A percentile compares a stretch with the other conserved stretches of the same genome.
Conservation (phyloP, 352 stramenopile genomes). For the Globisporangium nodosum region DNA sequence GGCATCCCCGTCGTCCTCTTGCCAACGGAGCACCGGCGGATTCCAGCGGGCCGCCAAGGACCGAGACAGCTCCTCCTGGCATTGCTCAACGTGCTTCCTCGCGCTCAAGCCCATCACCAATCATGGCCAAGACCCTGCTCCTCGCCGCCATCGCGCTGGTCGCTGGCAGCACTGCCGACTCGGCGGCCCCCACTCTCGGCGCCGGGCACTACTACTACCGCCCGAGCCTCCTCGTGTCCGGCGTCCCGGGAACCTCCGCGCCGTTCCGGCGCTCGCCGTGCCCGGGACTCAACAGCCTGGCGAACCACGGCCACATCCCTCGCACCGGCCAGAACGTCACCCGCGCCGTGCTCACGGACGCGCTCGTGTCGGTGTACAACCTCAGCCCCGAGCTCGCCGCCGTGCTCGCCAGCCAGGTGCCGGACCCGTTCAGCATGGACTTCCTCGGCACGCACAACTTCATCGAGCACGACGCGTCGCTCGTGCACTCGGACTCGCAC, state of each 20-base stretch:
- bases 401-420: conserved; percentile 10
- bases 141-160: conserved; percentile 8
- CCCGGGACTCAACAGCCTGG: conserved; percentile 28
- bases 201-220: neutral
- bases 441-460: conserved; percentile 31
- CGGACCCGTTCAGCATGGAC: conserved; percentile 9
- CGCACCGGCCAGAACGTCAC: conserved; percentile 21
- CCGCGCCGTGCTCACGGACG: conserved; percentile 8
- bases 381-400: conserved; percentile 9
- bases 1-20: too few species aligned
- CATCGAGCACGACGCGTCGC: conserved; percentile 39
- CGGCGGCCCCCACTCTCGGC: too few species aligned
- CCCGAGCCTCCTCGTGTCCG: too few species aligned
- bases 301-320: conserved; percentile 29
- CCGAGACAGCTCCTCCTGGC: too few species aligned
- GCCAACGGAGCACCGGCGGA: too few species aligned
- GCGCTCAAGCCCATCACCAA: neutral
- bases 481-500: conserved; percentile 46
- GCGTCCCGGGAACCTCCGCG: neutral
- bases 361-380: conserved; percentile 16
- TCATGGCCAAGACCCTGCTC: conserved; percentile 12
- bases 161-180: conserved; percentile 8
- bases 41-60: too few species aligned
- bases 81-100: too few species aligned
- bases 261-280: conserved; percentile 26